Conservation (phyloP, 108 stramenopile genomes). For the Fistulifera solaris region DNA sequence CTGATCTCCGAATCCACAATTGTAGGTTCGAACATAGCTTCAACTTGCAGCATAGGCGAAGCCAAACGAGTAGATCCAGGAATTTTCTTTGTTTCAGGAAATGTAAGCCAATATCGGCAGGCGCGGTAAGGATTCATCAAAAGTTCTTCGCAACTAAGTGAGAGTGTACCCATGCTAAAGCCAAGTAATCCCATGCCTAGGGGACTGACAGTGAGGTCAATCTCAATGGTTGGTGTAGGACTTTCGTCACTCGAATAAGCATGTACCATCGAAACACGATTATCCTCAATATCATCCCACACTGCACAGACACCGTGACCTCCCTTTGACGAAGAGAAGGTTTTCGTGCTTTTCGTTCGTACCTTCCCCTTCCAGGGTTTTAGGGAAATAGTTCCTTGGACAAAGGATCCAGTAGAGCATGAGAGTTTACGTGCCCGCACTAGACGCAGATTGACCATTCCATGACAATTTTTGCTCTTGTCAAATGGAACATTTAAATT, state of each 20-base stretch:
- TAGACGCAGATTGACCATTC: constrained; percentile 67
- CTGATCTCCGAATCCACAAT: background rate
- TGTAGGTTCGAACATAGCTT: constrained; percentile 30
- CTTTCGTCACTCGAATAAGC: constrained; percentile 66
- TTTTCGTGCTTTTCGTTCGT: constrained; percentile 23
- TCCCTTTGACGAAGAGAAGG: constrained; percentile 17
- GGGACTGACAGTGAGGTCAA: constrained; percentile 49
- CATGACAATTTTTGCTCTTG: constrained; percentile 50
- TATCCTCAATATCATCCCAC: constrained; percentile 44
- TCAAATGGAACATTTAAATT: constrained; percentile 18
- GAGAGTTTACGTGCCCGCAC: constrained; percentile 64
- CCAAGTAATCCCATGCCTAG: constrained; percentile 57
- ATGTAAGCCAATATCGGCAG: constrained; percentile 40
- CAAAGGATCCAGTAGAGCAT: constrained; percentile 46
- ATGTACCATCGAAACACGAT: constrained; percentile 62
- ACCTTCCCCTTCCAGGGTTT: constrained; percentile 76
- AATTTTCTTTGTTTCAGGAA: constrained; percentile 6
- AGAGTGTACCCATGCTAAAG: constrained; percentile 45
- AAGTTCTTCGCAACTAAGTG: constrained; percentile 42
- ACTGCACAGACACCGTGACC: constrained; percentile 55
- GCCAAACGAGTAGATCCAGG: constrained; percentile 1
- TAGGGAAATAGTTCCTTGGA: constrained; percentile 44
- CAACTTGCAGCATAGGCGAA: constrained; percentile 16
- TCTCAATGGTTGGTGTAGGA: constrained; percentile 56
- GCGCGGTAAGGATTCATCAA: constrained; percentile 45